phyloP scores from a whole-genome alignment of 495 filamentous ascomycete species.

The Daldinia grandis region DNA sequence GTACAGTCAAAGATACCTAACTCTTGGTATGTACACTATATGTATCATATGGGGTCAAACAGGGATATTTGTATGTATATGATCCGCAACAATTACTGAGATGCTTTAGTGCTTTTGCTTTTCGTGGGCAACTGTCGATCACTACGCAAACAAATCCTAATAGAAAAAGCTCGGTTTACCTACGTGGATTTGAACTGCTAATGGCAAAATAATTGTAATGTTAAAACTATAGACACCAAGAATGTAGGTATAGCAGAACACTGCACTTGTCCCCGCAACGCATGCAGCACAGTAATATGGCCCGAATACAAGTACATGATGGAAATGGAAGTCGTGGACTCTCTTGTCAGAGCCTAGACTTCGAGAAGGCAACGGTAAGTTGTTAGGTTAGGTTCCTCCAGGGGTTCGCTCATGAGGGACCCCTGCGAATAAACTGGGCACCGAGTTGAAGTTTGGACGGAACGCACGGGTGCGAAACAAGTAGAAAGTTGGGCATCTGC shows the following conservation, averaged over 20 bases:
- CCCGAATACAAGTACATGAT: slow-evolving; percentile 4
- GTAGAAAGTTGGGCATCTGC: slow-evolving; percentile 14
- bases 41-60: neutral
- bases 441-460: slow-evolving; percentile 18
- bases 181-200: neutral
- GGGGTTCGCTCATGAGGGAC: slow-evolving; percentile 24
- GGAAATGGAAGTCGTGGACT: neutral
- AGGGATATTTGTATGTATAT: slow-evolving; percentile 1
- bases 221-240: neutral
- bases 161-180: neutral
- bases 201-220: neutral
- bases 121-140: neutral
- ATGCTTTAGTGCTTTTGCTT: neutral
- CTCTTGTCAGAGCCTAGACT: slow-evolving; percentile 18
- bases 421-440: slow-evolving; percentile 18
- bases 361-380: slow-evolving; percentile 10
- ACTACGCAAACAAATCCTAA: slow-evolving; percentile 2
- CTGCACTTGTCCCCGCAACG: neutral
- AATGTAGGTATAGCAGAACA: neutral
- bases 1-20: neutral
- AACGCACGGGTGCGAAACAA: slow-evolving; percentile 17
- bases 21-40: neutral
- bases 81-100: neutral
- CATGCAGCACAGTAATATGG: slow-evolving; percentile 19
- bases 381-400: slow-evolving; percentile 9